Evolutionary conservation across 345 rosid genomes (phyloP).

Genomic region (Physaria fendleri): DNA sequence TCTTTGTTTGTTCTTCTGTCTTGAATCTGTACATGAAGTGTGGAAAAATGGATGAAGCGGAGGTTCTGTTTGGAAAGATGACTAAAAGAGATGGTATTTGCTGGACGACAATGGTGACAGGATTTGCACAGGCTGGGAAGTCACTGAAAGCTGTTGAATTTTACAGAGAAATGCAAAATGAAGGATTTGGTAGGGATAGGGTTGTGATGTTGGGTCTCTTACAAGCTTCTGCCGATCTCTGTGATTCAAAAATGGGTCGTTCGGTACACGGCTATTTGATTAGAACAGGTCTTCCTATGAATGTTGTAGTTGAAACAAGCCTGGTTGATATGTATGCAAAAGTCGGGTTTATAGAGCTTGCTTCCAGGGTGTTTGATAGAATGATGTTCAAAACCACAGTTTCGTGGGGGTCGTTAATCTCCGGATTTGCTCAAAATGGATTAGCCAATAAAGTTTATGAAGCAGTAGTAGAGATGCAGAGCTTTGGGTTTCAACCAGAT

Average conservation of each 20-base stretch:
- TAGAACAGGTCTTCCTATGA: conserved; percentile 39
- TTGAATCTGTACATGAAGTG: conserved; percentile 60
- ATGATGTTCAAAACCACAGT: conserved; percentile 41
- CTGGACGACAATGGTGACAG: conserved; percentile 73
- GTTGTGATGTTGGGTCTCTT: conserved; percentile 52
- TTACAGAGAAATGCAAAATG: conserved; percentile 52
- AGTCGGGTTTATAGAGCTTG: conserved; percentile 48
- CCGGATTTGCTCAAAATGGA: conserved; percentile 64
- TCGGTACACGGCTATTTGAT: conserved; percentile 57
- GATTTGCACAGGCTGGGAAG: conserved; percentile 42
- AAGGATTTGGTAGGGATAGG: conserved; percentile 52
- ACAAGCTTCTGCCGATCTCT: conserved; percentile 58
- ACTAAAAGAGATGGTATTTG: conserved; percentile 50
- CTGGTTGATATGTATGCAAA: conserved; percentile 72
- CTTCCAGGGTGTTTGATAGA: conserved; percentile 39
- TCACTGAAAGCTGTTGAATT: conserved; percentile 43
- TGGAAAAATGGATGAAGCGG: conserved; percentile 49
- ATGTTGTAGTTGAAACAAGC: conserved; percentile 47
- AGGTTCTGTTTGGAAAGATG: conserved; percentile 46
- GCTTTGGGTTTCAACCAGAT: conserved; percentile 43
- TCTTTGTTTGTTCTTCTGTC: conserved; percentile 65
- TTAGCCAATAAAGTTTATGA: conserved; percentile 40
- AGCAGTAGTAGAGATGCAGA: conserved; percentile 49
- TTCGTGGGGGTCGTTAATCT: conserved; percentile 62
- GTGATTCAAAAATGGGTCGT: conserved; percentile 39